These are phyloP conservation scores for Colletotrichum kahawae DNA, from an alignment of 2,329 filamentous ascomycete genomes.

Conservation along the genomic window DNA sequence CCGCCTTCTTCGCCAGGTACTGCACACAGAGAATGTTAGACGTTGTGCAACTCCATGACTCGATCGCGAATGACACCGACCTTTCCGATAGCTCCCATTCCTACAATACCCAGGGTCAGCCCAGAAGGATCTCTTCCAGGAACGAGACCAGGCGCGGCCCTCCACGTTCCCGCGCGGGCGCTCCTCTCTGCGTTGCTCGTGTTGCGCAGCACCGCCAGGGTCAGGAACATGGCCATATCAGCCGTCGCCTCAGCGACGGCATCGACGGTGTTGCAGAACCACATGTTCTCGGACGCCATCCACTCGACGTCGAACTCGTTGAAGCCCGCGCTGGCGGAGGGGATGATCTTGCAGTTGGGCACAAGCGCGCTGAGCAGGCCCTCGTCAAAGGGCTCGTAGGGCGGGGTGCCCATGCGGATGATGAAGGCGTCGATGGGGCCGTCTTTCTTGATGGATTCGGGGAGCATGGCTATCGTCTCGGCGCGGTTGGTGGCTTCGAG, in stretches of 20 bases:
- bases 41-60: neutral
- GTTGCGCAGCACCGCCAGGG: constrained; percentile 46
- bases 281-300: constrained; percentile 46
- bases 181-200: constrained; percentile 42
- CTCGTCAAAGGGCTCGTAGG: constrained; percentile 55
- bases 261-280: constrained; percentile 59
- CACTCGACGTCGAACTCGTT: constrained; percentile 51
- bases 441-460: constrained; percentile 34
- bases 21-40: constrained; percentile 2
- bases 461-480: constrained; percentile 39
- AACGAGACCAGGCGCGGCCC: constrained; percentile 24
- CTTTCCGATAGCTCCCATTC: constrained; percentile 53
- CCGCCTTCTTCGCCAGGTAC: constrained; percentile 42
- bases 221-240: constrained; percentile 48
- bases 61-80: constrained; percentile 17
- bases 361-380: constrained; percentile 43
- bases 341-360: constrained; percentile 49
- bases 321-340: constrained; percentile 52
- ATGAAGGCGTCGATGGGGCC: constrained; percentile 53
- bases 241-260: constrained; percentile 59
- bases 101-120: constrained; percentile 52
- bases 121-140: constrained; percentile 17
- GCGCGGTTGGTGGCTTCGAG: constrained; percentile 40
- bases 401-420: constrained; percentile 52
- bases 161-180: constrained; percentile 42